A percentile compares a stretch with the other conserved stretches of the same genome.
These are phyloP conservation scores for Knoxdaviesia capensis DNA, from an alignment of 2,329 filamentous ascomycete species.

Conservation along the genomic window DNA sequence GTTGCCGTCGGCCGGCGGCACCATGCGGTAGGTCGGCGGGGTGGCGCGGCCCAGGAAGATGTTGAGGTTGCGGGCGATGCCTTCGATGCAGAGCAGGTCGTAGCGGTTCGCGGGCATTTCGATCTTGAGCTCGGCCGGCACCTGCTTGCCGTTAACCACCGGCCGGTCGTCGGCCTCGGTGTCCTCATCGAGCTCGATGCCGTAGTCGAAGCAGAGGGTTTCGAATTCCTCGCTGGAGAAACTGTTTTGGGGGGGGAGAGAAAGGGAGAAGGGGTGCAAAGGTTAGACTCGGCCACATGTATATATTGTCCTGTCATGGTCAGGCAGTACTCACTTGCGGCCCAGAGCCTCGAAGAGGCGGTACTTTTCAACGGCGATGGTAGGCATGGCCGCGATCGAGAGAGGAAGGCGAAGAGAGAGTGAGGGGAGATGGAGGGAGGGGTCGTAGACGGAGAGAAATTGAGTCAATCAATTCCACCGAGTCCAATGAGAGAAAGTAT, in stretches of 20 bases:
- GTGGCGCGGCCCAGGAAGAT: conserved; percentile 66
- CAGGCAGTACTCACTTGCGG: conserved; percentile 39
- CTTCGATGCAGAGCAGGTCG: conserved; percentile 94
- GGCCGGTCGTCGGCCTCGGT: conserved; percentile 59
- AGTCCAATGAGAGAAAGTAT: no score
- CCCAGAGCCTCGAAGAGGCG: conserved; percentile 86
- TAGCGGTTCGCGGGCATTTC: conserved; percentile 92
- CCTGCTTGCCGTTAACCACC: conserved; percentile 57
- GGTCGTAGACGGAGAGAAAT: no score
- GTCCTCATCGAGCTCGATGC: conserved; percentile 95
- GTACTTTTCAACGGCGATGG: conserved; percentile 90
- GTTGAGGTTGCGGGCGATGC: conserved; percentile 86
- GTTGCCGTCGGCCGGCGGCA: conserved; percentile 50
- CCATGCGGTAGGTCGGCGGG: conserved; percentile 62
- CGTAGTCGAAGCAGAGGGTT: conserved; percentile 94
- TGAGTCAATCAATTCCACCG: no score
- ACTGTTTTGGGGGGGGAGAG: conserved; percentile 19
- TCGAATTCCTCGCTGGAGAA: conserved; percentile 92
- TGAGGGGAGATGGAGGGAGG: neutral
- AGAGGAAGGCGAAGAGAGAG: neutral
- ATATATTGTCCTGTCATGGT: conserved; percentile 1
- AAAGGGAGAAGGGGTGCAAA: conserved; percentile 6
- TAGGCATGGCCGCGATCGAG: conserved; percentile 49
- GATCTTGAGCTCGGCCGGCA: conserved; percentile 87
- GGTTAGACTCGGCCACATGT: conserved; percentile 5